Evolutionary conservation across 2,329 filamentous ascomycete genomes (phyloP).

Genomic region (Verticillium alfalfae): DNA sequence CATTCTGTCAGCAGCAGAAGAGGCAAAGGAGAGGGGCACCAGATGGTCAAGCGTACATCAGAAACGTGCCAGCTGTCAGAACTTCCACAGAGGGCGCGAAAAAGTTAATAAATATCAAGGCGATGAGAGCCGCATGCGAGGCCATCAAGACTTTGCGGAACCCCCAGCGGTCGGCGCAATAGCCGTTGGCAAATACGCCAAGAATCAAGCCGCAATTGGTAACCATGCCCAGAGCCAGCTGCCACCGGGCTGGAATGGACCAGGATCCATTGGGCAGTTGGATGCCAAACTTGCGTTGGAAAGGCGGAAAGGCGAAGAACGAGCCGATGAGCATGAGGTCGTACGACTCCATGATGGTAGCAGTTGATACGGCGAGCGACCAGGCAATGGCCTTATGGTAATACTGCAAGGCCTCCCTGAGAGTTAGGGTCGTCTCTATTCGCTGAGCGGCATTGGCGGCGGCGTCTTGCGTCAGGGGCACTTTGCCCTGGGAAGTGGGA

Average conservation of each 20-base stretch:
- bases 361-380: conserved; percentile 32
- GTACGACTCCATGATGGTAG: conserved; percentile 45
- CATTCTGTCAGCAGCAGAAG: too few species aligned
- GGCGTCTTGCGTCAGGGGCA: neutral
- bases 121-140: conserved; percentile 29
- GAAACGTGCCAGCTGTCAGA: conserved; percentile 35
- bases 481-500: neutral
- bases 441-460: conserved; percentile 16
- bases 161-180: conserved; percentile 31
- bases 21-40: too few species aligned
- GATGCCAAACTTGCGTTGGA: conserved; percentile 23
- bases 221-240: conserved; percentile 31
- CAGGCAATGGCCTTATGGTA: conserved; percentile 28
- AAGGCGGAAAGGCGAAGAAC: conserved; percentile 29
- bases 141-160: conserved; percentile 35
- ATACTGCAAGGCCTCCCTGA: neutral
- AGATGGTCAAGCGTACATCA: conserved; percentile 27
- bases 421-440: neutral
- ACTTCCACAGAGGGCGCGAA: conserved; percentile 36
- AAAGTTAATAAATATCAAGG: conserved; percentile 40
- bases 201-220: conserved; percentile 24
- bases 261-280: conserved; percentile 18
- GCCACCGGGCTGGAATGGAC: conserved; percentile 32
- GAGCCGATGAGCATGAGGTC: conserved; percentile 22
- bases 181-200: conserved; percentile 31